Percentiles rank a stretch among this genome's conserved stretches.
These are phyloP conservation scores for Aspergillus tamarii DNA, from an alignment of 2,329 filamentous ascomycete genomes.

Conservation along the genomic window DNA sequence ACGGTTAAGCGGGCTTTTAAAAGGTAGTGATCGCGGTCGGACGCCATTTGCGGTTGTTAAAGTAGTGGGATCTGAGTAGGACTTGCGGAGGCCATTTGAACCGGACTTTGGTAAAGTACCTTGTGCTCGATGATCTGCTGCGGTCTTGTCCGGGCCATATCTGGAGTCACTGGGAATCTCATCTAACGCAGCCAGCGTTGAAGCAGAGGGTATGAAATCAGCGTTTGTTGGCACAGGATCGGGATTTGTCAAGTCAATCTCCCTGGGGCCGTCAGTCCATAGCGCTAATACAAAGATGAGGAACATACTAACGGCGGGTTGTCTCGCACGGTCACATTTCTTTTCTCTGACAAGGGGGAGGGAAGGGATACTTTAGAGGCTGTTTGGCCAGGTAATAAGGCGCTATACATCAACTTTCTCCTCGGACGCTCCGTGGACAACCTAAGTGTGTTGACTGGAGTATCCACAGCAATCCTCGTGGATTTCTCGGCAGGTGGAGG, in stretches of 20 bases:
- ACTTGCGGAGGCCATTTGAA: slow-evolving; percentile 33
- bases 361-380: slow-evolving; percentile 19
- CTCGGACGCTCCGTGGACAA: slow-evolving; percentile 41
- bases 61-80: slow-evolving; percentile 39
- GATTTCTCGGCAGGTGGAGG: not conserved
- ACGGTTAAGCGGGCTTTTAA: slow-evolving; percentile 23
- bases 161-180: slow-evolving; percentile 22
- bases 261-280: slow-evolving; percentile 19
- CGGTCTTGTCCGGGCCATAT: not conserved
- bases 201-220: slow-evolving; percentile 33
- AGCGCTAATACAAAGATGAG: not conserved
- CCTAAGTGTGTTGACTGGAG: slow-evolving; percentile 32
- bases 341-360: slow-evolving; percentile 9
- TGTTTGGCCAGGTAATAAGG: slow-evolving; percentile 33
- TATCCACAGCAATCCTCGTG: not conserved
- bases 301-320: slow-evolving; percentile 36
- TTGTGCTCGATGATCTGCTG: slow-evolving; percentile 3
- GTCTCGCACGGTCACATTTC: not conserved
- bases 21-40: slow-evolving; percentile 19
- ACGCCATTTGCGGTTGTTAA: slow-evolving; percentile 22
- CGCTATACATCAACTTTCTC: slow-evolving; percentile 49
- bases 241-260: not conserved
- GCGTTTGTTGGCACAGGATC: slow-evolving; percentile 18
- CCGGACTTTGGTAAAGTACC: slow-evolving; percentile 5
- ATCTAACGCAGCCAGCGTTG: slow-evolving; percentile 34